Evolutionary conservation across 305 asterid genomes (phyloP).

Genomic region (Fraxinus velutina): DNA sequence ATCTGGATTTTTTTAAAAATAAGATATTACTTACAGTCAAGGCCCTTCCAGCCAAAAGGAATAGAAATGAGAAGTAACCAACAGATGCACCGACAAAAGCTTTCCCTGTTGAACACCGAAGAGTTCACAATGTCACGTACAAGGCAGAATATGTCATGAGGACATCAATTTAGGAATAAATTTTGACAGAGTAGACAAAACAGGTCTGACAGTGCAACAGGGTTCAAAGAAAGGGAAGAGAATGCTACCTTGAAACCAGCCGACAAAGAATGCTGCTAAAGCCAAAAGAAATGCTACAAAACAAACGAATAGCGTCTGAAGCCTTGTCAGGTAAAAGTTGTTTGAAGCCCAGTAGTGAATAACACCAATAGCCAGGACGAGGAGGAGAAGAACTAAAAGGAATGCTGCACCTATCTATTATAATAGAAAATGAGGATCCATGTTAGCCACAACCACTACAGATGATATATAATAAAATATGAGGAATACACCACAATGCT

Average conservation of each 20-base stretch:
- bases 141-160: neutral
- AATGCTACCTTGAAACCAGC: constrained; percentile 68
- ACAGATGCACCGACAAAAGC: constrained; percentile 98
- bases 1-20: constrained; percentile 6
- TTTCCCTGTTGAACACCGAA: constrained; percentile 47
- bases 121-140: constrained; percentile 16
- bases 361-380: constrained; percentile 89
- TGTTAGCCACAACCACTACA: constrained; percentile 18
- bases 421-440: constrained; percentile 22
- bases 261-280: constrained; percentile 89
- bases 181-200: constrained; percentile 6
- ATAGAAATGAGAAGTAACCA: constrained; percentile 96
- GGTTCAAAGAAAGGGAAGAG: constrained; percentile 10
- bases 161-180: neutral
- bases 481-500: constrained; percentile 9
- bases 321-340: constrained; percentile 91
- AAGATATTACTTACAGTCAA: constrained; percentile 74
- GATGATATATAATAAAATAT: constrained; percentile 13
- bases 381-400: constrained; percentile 83
- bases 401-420: constrained; percentile 92
- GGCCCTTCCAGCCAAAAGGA: constrained; percentile 96
- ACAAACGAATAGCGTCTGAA: constrained; percentile 87
- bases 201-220: constrained; percentile 1
- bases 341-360: constrained; percentile 98
- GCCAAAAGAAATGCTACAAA: constrained; percentile 97